A percentile compares a stretch with the other conserved stretches of the same genome.
Conservation (phyloP, 768 basidiomycete species). For the Boletus rubescentipes region DNA sequence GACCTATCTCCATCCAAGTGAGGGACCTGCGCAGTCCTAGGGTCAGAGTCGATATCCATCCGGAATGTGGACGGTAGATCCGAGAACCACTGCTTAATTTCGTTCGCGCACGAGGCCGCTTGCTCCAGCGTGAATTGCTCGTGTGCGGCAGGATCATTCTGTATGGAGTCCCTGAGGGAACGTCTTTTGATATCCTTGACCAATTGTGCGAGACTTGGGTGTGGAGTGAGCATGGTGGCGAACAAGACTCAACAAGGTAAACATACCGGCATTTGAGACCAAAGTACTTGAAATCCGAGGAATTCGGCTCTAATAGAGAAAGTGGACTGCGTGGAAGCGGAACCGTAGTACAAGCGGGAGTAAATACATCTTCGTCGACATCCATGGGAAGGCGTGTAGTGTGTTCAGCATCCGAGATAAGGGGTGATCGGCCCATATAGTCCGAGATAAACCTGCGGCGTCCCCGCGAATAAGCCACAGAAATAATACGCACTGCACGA, state of each 20-base stretch:
- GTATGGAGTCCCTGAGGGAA: constrained; percentile 40
- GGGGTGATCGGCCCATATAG: constrained; percentile 59
- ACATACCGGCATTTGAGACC: constrained; percentile 60
- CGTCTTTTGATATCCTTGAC: constrained; percentile 61
- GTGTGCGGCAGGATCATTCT: constrained; percentile 26
- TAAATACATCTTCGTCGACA: constrained; percentile 55
- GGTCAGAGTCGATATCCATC: constrained; percentile 39
- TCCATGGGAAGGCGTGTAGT: constrained; percentile 56
- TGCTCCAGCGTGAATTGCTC: constrained; percentile 56
- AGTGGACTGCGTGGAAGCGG: constrained; percentile 37
- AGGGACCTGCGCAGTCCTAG: constrained; percentile 13
- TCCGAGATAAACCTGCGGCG: constrained; percentile 65
- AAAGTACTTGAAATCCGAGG: constrained; percentile 46
- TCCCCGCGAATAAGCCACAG: constrained; percentile 12
- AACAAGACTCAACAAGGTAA: background rate
- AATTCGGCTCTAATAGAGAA: constrained; percentile 26
- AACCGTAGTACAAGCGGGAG: constrained; percentile 43
- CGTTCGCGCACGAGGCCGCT: constrained; percentile 55
- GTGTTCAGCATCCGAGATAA: constrained; percentile 54
- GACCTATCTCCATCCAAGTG: constrained; percentile 8
- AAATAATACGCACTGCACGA: constrained; percentile 14
- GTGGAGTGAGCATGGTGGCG: constrained; percentile 2
- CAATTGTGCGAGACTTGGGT: constrained; percentile 55
- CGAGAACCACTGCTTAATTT: constrained; percentile 52
- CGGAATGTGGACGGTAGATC: constrained; percentile 52